Evolutionary conservation across 2,329 filamentous ascomycete species (phyloP), one percentile per base, ranked within the genome.

Genomic region (Epichloe amarillans): DNA sequence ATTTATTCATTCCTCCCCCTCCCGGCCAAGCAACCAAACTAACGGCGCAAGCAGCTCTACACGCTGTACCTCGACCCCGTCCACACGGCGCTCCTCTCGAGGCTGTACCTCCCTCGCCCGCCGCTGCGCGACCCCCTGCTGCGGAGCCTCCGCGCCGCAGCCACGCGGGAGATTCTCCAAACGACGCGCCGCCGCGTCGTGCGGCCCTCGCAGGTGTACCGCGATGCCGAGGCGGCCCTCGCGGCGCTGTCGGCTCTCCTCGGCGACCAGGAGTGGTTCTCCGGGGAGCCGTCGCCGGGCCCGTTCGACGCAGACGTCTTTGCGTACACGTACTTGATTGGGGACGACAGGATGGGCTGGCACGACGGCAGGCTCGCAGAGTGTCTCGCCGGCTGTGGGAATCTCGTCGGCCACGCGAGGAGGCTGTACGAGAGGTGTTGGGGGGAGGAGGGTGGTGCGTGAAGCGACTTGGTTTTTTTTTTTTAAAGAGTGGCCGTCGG

Each of bases 241-340:
- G 63, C 55, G 8, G 72, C 75, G 8, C 65, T 81, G 5, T 69
- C 69, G 2, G 58, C 64, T 2, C 51, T 75, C 6, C 61, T 79
- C 5, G 64, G 60, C 5, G 58, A 64, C 11, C 58, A 62, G 2
- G 58, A 58, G 3, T 79, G 74, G 73, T 80, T 80, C 62, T 77
- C 77, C 51, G 70, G 23, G 23, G 60, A 54, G 62, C 64, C 52
- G 47, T 65, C 33, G 63, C 88, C 91, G 0, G 80, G 82, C 0
- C 62, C 91, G 23, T 91, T 97, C 58, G 93, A 98, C 67, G 90
- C 91, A 6, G 82, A 80, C 50, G 79, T 97, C 2, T 97, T 96
- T 68, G 83, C 88, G 3, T 98, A 96, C 66, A 90, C 87, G 0
- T 81, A 94, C 65, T 71, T 95, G 47, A 72, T 97, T 49, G 68